Percentiles rank a stretch among this genome's conserved stretches.
phyloP scores from a whole-genome alignment of 371 early-diverging fungal genomes.

The Batkoa obscura region DNA sequence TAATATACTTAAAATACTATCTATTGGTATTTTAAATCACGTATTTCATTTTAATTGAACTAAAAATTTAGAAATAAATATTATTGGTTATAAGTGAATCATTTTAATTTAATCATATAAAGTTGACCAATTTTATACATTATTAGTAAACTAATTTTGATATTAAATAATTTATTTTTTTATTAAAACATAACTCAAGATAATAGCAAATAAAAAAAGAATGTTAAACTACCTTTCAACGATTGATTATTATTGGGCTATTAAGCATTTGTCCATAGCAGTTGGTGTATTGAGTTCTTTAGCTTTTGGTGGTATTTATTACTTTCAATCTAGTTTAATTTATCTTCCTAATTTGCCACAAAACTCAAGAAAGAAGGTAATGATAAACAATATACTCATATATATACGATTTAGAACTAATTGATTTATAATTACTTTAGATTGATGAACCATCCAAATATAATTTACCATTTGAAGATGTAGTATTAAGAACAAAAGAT shows the following conservation, averaged over 20 bases:
- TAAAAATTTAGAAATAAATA: no score
- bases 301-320: slow-evolving; percentile 34
- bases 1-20: no score
- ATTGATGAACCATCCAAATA: slow-evolving; percentile 52
- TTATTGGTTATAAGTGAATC: no score
- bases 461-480: slow-evolving; percentile 51
- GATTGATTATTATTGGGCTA: neutral
- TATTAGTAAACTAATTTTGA: no score
- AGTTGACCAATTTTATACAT: no score
- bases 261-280: slow-evolving; percentile 7
- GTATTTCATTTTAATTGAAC: no score
- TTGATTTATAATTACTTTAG: slow-evolving; percentile 14
- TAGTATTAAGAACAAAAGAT: slow-evolving; percentile 55
- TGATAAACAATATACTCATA: no score
- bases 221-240: neutral
- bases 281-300: slow-evolving; percentile 22
- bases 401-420: neutral
- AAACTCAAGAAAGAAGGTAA: slow-evolving; percentile 46
- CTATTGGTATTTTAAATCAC: no score
- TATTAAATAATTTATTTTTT: no score
- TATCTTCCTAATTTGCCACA: slow-evolving; percentile 68
- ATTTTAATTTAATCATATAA: no score
- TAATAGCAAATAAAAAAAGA: no score
- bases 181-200: no score
- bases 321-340: slow-evolving; percentile 67